Evolutionary conservation across 345 rosid genomes (phyloP).

Genomic region (Streptanthus diversifolius): DNA sequence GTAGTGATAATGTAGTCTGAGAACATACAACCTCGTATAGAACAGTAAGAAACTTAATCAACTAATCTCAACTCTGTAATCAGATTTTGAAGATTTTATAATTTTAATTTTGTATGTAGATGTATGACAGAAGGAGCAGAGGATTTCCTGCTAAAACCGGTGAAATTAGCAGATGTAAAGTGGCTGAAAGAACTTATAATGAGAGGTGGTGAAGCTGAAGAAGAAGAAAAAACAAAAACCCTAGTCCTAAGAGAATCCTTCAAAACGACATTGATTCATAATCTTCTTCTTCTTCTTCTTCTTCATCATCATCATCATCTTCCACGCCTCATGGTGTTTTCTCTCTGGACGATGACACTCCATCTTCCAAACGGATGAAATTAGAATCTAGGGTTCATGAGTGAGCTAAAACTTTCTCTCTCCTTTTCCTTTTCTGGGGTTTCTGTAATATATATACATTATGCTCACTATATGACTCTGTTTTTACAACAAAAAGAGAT

Average conservation of each 20-base stretch:
- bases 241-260: constrained; percentile 35
- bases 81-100: not conserved
- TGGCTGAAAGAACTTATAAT: constrained; percentile 49
- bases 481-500: not conserved
- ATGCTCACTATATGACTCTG: not conserved
- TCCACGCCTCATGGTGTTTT: constrained; percentile 1
- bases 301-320: not conserved
- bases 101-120: constrained; percentile 22
- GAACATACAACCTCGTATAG: constrained; percentile 60
- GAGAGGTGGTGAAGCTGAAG: constrained; percentile 34
- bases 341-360: not conserved
- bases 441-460: not conserved
- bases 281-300: not conserved
- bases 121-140: constrained; percentile 90
- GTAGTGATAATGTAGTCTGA: constrained; percentile 85
- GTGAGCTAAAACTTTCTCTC: not conserved
- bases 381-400: not conserved
- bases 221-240: not conserved
- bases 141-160: constrained; percentile 82
- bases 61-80: not conserved
- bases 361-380: constrained; percentile 24
- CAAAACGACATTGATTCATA: constrained; percentile 13
- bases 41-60: constrained; percentile 42
- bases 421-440: not conserved
- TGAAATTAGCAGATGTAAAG: constrained; percentile 61